Evolutionary conservation across 768 basidiomycete species (phyloP).

Genomic region (Termitomyces heimii): DNA sequence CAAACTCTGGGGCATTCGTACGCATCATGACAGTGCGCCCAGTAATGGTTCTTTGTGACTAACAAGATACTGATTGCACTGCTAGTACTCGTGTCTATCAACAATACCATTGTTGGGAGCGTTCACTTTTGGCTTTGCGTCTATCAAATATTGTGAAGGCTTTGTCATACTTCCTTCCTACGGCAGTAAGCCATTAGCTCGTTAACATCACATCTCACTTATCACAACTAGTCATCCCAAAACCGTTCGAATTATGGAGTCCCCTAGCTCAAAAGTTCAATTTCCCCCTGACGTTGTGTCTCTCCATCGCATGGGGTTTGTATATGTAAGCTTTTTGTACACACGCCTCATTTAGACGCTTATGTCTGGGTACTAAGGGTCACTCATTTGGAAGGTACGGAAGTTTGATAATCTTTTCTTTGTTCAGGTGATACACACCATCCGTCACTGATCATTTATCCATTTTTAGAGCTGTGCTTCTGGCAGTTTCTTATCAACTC

Average conservation of each 20-base stretch:
- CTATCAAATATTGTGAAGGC: conserved; percentile 73
- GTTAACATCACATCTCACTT: neutral
- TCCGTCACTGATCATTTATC: neutral
- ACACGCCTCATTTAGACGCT: neutral
- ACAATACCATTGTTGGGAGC: conserved; percentile 52
- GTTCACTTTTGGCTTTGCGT: conserved; percentile 57
- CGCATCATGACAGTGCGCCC: conserved; percentile 55
- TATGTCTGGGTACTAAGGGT: conserved; percentile 37
- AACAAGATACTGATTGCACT: neutral
- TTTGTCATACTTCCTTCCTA: conserved; percentile 36
- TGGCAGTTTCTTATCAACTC: conserved; percentile 81
- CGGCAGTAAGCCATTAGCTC: conserved; percentile 42
- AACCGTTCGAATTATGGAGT: conserved; percentile 57
- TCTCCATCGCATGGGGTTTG: conserved; percentile 64
- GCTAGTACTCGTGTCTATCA: conserved; percentile 68
- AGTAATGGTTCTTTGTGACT: neutral
- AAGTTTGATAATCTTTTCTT: neutral
- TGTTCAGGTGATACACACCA: neutral
- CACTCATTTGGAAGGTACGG: conserved; percentile 71
- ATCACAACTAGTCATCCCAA: conserved; percentile 48
- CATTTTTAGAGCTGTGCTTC: conserved; percentile 68
- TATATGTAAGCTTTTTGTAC: conserved; percentile 55
- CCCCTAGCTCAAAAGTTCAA: conserved; percentile 38
- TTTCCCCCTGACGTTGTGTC: conserved; percentile 59
- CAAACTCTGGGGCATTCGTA: conserved; percentile 68